A percentile compares a stretch with the other conserved stretches of the same genome.
These are phyloP conservation scores for Andrographis paniculata DNA, from an alignment of 305 asterid species.

Conservation along the genomic window DNA sequence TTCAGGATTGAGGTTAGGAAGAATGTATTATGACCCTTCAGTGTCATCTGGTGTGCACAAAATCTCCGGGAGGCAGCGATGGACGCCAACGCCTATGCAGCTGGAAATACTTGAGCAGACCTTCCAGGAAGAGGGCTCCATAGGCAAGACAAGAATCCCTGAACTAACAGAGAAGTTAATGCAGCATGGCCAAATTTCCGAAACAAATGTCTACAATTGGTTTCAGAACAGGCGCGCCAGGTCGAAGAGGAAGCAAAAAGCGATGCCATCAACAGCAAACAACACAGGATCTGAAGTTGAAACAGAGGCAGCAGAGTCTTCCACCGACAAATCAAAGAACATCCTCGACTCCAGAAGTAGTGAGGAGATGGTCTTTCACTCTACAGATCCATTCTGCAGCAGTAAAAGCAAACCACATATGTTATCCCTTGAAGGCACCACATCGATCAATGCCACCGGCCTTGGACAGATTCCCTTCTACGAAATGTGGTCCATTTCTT, in stretches of 20 bases:
- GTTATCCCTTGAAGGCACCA: too few species aligned
- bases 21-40: conserved; percentile 65
- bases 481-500: too few species aligned
- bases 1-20: conserved; percentile 80
- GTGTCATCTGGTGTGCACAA: conserved; percentile 66
- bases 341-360: too few species aligned
- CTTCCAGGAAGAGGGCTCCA: not conserved
- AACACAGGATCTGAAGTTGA: conserved; percentile 55
- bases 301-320: conserved; percentile 56
- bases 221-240: conserved; percentile 75
- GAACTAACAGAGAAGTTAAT: conserved; percentile 49
- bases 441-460: too few species aligned
- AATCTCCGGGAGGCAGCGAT: conserved; percentile 87
- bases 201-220: conserved; percentile 70
- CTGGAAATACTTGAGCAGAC: conserved; percentile 68
- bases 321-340: conserved; percentile 31
- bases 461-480: too few species aligned
- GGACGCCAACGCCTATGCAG: conserved; percentile 96
- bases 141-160: conserved; percentile 52
- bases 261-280: conserved; percentile 18
- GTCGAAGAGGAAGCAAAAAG: conserved; percentile 59
- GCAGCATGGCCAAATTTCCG: conserved; percentile 67
- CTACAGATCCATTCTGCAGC: too few species aligned
- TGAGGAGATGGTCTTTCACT: too few species aligned
- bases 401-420: too few species aligned